These are phyloP conservation scores for Yamadazyma kanchanaburiensis DNA, from an alignment of 1,139 yeast species.

Conservation along the genomic window DNA sequence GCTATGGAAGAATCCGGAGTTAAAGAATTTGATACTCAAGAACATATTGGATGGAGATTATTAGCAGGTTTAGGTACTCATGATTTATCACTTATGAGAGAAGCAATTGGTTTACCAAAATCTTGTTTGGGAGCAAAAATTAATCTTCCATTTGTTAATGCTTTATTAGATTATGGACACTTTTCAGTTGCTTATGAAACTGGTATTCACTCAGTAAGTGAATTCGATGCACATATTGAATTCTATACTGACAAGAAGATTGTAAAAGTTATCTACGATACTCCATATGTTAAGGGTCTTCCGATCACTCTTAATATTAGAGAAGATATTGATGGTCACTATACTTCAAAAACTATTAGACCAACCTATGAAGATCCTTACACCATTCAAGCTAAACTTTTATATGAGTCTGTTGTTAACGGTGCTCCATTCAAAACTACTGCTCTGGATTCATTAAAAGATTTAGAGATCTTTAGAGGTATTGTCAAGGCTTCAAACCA, in stretches of 20 bases:
- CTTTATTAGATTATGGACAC: conserved; percentile 2
- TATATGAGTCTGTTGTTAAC: conserved; percentile 2
- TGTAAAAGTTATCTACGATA: conserved; percentile 1
- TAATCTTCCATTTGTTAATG: neutral
- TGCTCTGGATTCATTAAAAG: conserved; percentile 3
- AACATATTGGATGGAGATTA: conserved; percentile 1
- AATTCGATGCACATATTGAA: conserved; percentile 4
- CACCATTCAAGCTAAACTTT: conserved; percentile 3
- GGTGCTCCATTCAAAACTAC: conserved; percentile 4
- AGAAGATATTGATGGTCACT: conserved; percentile 3
- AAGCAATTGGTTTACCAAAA: conserved; percentile 2
- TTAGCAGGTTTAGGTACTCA: conserved; percentile 3
- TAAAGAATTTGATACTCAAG: neutral
- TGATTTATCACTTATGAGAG: conserved; percentile 3
- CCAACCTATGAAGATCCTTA: conserved; percentile 5
- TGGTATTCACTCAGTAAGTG: conserved; percentile 1
- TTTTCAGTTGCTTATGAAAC: conserved; percentile 2
- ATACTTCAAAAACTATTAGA: conserved; percentile 2
- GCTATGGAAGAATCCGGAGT: conserved; percentile 2
- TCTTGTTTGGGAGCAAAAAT: conserved; percentile 1
- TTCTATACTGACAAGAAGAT: conserved; percentile 1
- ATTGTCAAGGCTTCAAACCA: conserved; percentile 3
- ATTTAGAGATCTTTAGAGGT: conserved; percentile 4
- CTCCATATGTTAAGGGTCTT: conserved; percentile 4
- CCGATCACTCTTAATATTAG: conserved; percentile 3